A percentile compares a stretch with the other conserved stretches of the same genome.
These are phyloP conservation scores for Mortierella alpina DNA, from an alignment of 192 early-diverging fungal species.

Conservation along the genomic window DNA sequence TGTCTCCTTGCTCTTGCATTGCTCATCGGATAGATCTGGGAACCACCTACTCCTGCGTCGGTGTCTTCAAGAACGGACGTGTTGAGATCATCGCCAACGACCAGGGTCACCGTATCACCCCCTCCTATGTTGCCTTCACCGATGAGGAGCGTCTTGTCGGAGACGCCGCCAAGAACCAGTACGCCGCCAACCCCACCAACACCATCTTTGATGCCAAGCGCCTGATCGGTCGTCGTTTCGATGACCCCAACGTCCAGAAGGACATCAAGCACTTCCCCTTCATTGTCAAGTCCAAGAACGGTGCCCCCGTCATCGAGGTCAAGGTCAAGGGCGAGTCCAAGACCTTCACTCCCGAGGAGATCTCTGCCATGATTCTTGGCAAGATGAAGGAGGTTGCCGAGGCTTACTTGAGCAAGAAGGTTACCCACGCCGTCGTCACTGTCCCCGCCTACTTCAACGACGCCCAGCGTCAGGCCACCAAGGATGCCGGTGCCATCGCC, in stretches of 20 bases:
- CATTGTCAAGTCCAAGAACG: conserved; percentile 84
- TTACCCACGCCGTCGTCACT: conserved; percentile 95
- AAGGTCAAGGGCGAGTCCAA: conserved; percentile 87
- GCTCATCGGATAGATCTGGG: conserved; percentile 77
- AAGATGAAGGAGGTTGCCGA: conserved; percentile 98
- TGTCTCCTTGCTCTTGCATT: background rate
- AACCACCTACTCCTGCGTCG: conserved; percentile 94
- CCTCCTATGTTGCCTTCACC: conserved; percentile 94
- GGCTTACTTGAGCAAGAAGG: conserved; percentile 85
- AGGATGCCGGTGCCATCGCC: conserved; percentile 89
- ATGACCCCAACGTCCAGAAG: conserved; percentile 89
- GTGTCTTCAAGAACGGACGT: conserved; percentile 91
- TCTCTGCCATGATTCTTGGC: conserved; percentile 91
- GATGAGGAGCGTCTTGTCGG: conserved; percentile 93
- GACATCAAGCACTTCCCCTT: conserved; percentile 98
- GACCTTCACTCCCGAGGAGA: conserved; percentile 92
- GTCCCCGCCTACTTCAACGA: conserved; percentile 99
- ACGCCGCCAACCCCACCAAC: conserved; percentile 87
- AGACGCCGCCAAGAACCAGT: conserved; percentile 97
- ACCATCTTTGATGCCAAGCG: conserved; percentile 96
- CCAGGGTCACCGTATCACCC: conserved; percentile 94
- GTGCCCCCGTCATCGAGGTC: conserved; percentile 88
- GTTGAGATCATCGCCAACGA: conserved; percentile 99
- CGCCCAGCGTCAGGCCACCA: conserved; percentile 94
- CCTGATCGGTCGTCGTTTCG: conserved; percentile 89